Evolutionary conservation across 2,329 filamentous ascomycete species (phyloP).

Genomic region (Immersiporthe knoxdaviesiana): DNA sequence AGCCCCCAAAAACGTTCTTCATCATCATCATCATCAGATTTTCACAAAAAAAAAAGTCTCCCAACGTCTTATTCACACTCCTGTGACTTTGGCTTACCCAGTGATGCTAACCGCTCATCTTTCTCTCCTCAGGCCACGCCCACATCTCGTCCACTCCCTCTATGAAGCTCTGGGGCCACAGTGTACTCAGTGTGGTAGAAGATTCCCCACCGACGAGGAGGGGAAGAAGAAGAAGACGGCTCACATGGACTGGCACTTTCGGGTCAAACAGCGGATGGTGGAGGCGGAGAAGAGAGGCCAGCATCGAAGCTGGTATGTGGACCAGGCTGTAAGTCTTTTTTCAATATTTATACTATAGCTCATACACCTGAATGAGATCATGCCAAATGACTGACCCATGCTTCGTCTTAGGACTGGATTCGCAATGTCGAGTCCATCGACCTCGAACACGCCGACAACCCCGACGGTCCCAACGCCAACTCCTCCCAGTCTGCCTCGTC

Average conservation of each 20-base stretch:
- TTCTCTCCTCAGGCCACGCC: slow-evolving; percentile 64
- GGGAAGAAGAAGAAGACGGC: slow-evolving; percentile 85
- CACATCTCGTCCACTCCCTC: slow-evolving; percentile 72
- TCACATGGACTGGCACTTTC: slow-evolving; percentile 98
- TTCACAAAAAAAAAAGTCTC: neutral
- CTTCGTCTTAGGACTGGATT: slow-evolving; percentile 75
- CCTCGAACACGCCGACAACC: slow-evolving; percentile 50
- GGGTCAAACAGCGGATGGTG: slow-evolving; percentile 84
- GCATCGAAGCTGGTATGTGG: slow-evolving; percentile 93
- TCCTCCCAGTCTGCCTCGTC: slow-evolving; percentile 40
- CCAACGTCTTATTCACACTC: neutral
- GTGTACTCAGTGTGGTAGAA: slow-evolving; percentile 87
- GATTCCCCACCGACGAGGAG: slow-evolving; percentile 77
- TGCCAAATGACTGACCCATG: neutral
- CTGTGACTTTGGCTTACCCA: neutral
- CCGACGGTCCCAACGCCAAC: slow-evolving; percentile 38
- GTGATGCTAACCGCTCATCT: neutral
- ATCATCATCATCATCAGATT: neutral
- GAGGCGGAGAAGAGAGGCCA: slow-evolving; percentile 86
- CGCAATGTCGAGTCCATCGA: slow-evolving; percentile 81
- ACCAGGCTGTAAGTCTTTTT: slow-evolving; percentile 68
- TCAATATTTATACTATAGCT: neutral
- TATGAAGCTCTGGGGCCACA: slow-evolving; percentile 84
- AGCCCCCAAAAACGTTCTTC: neutral
- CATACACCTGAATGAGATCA: neutral